Conservation (phyloP, 2,329 filamentous ascomycete genomes). For the Fusarium sp. region DNA sequence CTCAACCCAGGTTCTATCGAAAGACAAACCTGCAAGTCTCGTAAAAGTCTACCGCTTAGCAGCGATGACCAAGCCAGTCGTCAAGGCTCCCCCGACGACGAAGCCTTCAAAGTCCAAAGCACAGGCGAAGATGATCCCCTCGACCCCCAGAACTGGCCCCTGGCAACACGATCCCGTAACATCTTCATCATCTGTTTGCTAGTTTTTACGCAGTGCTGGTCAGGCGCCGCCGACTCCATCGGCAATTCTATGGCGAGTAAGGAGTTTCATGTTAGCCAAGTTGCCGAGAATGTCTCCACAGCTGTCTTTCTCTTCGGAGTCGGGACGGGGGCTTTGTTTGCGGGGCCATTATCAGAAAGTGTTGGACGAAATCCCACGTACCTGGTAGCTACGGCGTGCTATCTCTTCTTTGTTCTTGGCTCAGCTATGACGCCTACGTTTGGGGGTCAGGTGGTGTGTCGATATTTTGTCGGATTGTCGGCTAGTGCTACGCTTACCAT, state of each 20-base stretch:
- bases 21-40: neutral
- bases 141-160: conserved; percentile 57
- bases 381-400: neutral
- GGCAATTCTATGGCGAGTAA: conserved; percentile 55
- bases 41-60: neutral
- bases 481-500: conserved; percentile 6
- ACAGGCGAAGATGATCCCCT: conserved; percentile 48
- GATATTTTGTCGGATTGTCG: conserved; percentile 2
- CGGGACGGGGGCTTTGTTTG: conserved; percentile 51
- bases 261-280: conserved; percentile 61
- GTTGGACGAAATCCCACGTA: conserved; percentile 55
- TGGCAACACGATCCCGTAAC: conserved; percentile 38
- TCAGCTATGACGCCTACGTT: conserved; percentile 5
- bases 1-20: neutral
- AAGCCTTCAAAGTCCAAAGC: neutral
- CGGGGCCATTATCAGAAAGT: conserved; percentile 53
- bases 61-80: neutral
- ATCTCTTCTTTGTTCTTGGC: neutral
- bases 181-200: conserved; percentile 54
- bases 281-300: conserved; percentile 62
- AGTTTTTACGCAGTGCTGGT: conserved; percentile 57
- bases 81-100: neutral
- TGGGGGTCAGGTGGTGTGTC: conserved; percentile 4
- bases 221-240: conserved; percentile 64
- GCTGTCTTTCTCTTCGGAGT: conserved; percentile 51